Evolutionary conservation across 1,139 yeast species (phyloP), one percentile per base, ranked within the genome.

Genomic region (Chernovozyma aurita): DNA sequence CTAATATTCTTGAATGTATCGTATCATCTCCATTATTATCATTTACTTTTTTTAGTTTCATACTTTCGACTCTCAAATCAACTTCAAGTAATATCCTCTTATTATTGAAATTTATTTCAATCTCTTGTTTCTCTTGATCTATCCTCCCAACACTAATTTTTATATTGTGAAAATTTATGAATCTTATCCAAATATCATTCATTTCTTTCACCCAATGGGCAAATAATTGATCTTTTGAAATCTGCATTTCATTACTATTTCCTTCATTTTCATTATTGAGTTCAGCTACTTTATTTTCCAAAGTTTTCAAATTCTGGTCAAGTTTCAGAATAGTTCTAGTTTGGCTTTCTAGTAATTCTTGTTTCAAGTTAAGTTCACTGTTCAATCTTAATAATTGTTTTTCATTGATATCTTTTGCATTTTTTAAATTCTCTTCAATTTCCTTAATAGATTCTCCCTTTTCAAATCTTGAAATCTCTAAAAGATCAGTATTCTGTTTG

Each of bases 181-280:
- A 53, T 14, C 43, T 43, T 17, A 48, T 36, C 34, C 63, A 42
- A 4, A 62, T 45, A 14, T 52, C 57, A 33, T 53, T 60, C 50
- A 59, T 50, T 28, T 56, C 58, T 32, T 53, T 51, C 26, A 59
- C 48, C 67, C 65, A 61, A 36, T 56, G 55, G 18, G 63, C 65
- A 30, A 42, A 49, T 24, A 43, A 37, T 21, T 59, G 57, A 14
- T 46, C 39, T 24, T 50, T 21, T 7, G 35, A 13, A 8, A 28
- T 5, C n/a, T 28, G 17, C 6, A 13, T 12, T 6, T 24, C 13
- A 16, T 11, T 33, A 15, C 24, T 18, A 14, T 33, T 28, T 18
- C 24, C 28, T n/a, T 21, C 24, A 7, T 28, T 18, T 16, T 28
- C 26, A 6, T 17, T 16, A 21, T 31, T 20, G n/a, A n/a, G 13